These are phyloP conservation scores for Penicillium verrucosum DNA, from an alignment of 2,329 filamentous ascomycete species.

Conservation along the genomic window DNA sequence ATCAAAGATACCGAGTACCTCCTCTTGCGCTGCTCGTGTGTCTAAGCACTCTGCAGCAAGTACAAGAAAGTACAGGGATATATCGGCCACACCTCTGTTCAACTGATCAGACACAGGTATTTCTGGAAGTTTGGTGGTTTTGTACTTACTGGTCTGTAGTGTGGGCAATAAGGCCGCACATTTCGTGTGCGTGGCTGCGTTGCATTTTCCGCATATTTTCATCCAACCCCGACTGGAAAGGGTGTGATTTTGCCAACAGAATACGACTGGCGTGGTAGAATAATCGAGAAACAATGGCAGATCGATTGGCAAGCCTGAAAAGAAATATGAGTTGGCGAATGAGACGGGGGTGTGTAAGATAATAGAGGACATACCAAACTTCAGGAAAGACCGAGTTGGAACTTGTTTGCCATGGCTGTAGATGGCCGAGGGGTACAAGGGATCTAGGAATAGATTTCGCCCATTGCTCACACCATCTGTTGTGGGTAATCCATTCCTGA, in stretches of 20 bases:
- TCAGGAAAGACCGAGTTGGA: constrained; percentile 78
- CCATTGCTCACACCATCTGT: constrained; percentile 79
- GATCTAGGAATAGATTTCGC: constrained; percentile 72
- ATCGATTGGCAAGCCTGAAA: constrained; percentile 72
- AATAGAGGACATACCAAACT: constrained; percentile 62
- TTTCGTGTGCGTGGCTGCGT: constrained; percentile 72
- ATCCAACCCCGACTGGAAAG: constrained; percentile 57
- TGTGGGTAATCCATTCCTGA: constrained; percentile 76
- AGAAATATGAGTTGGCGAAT: neutral
- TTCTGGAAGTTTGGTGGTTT: neutral
- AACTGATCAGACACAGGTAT: neutral
- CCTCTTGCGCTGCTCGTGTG: constrained; percentile 69
- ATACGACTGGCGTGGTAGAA: constrained; percentile 88
- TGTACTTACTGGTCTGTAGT: constrained; percentile 64
- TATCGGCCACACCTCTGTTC: constrained; percentile 65
- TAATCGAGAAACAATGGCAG: constrained; percentile 75
- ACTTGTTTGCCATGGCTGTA: constrained; percentile 64
- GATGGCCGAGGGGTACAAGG: constrained; percentile 81
- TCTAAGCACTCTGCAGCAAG: constrained; percentile 73
- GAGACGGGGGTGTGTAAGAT: neutral
- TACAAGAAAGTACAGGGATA: constrained; percentile 74
- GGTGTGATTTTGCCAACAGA: constrained; percentile 75
- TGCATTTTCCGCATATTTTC: constrained; percentile 69
- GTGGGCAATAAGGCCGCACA: constrained; percentile 86
- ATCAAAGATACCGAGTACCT: constrained; percentile 73